A percentile compares a stretch with the other conserved stretches of the same genome.
phyloP scores from a whole-genome alignment of 257 asterid species.

The Thymus mandschuricus region DNA sequence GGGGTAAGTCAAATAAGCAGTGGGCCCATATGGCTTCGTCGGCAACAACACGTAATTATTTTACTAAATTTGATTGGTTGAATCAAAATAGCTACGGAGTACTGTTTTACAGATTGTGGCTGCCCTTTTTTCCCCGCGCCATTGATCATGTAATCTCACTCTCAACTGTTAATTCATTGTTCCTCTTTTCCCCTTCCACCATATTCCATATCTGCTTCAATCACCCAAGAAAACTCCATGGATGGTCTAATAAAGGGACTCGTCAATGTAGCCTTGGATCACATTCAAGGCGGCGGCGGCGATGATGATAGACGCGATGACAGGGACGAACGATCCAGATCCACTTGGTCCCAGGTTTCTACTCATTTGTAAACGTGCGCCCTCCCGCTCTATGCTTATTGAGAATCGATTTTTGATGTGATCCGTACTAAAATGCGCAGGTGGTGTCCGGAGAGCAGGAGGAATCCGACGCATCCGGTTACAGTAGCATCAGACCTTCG shows the following conservation, averaged over 20 bases:
- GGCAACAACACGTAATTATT: too few relatives aligned
- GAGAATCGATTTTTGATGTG: neutral
- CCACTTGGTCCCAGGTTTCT: constrained; percentile 80
- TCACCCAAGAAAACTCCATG: constrained; percentile 36
- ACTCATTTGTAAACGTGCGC: neutral
- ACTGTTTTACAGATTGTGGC: too few relatives aligned
- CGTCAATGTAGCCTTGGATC: constrained; percentile 57
- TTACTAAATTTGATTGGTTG: too few relatives aligned
- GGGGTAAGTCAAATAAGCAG: too few relatives aligned
- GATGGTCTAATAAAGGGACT: constrained; percentile 74
- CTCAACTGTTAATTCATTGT: neutral
- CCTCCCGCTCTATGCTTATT: neutral
- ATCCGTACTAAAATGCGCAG: constrained; percentile 42
- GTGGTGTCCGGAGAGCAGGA: constrained; percentile 67
- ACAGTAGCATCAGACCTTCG: constrained; percentile 28
- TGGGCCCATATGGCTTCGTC: too few relatives aligned
- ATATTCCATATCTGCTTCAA: too few relatives aligned
- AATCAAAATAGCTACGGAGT: too few relatives aligned
- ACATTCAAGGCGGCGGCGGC: constrained; percentile 25
- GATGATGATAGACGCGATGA: constrained; percentile 22
- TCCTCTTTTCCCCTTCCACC: neutral
- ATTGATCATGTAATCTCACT: too few relatives aligned
- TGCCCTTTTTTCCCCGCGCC: too few relatives aligned
- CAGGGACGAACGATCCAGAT: constrained; percentile 67
- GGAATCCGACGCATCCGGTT: constrained; percentile 25